Evolutionary conservation across 1,284 basidiomycete species (phyloP).

Genomic region (Paramarasmius palmivorus): DNA sequence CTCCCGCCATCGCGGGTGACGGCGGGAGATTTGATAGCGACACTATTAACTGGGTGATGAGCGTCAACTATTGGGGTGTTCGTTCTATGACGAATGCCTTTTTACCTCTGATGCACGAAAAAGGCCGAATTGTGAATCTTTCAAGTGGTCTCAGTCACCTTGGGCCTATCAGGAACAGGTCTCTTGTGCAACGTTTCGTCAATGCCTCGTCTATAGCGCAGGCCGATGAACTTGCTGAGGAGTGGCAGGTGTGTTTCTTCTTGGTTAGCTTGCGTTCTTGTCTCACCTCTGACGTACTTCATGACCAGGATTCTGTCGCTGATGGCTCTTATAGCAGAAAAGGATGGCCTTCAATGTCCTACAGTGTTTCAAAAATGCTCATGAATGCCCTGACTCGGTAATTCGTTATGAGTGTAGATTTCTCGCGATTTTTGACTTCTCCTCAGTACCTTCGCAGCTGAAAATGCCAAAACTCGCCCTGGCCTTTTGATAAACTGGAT

Average conservation of each 20-base stretch:
- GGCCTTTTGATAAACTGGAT: not conserved
- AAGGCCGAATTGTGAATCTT: not conserved
- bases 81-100: not conserved
- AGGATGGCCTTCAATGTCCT: not conserved
- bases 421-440: not conserved
- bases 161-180: too few species aligned
- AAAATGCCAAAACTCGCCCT: not conserved
- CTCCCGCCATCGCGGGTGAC: not conserved
- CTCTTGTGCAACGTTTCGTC: not conserved
- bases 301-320: not conserved
- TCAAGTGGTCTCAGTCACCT: not conserved
- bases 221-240: not conserved
- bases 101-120: not conserved
- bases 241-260: not conserved
- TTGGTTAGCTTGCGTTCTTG: not conserved
- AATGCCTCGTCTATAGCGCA: too few species aligned
- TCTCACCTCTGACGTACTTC: not conserved
- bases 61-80: not conserved
- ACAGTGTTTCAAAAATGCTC: not conserved
- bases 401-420: not conserved
- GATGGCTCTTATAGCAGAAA: not conserved
- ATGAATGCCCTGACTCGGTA: not conserved
- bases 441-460: not conserved
- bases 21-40: not conserved
- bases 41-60: constrained; percentile 1